phyloP scores from a whole-genome alignment of 2,329 filamentous ascomycete genomes.

The Pseudogymnoascus sp. region DNA sequence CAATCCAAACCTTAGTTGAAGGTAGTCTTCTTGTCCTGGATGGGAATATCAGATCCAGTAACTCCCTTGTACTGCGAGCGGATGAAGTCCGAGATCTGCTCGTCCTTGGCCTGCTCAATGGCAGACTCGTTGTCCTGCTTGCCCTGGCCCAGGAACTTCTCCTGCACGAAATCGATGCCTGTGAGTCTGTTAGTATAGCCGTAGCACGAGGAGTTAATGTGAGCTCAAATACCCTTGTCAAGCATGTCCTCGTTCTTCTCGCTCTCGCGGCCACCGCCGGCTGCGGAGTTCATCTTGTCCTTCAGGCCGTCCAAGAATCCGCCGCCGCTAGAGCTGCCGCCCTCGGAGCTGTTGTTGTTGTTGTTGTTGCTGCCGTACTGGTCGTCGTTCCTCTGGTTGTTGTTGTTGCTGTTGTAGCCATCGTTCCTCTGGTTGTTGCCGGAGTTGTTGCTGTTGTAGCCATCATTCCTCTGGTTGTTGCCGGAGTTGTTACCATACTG shows the following conservation, averaged over 20 bases:
- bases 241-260: slow-evolving; percentile 80
- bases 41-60: slow-evolving; percentile 62
- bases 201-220: not conserved
- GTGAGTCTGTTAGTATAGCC: slow-evolving; percentile 14
- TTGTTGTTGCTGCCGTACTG: slow-evolving; percentile 17
- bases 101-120: slow-evolving; percentile 76
- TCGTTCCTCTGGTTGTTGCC: slow-evolving; percentile 9
- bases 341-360: slow-evolving; percentile 27
- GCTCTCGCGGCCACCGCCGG: slow-evolving; percentile 64
- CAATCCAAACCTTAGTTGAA: not conserved
- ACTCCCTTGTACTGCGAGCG: slow-evolving; percentile 61
- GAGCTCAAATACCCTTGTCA: slow-evolving; percentile 59
- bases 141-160: slow-evolving; percentile 64
- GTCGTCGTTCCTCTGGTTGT: slow-evolving; percentile 15
- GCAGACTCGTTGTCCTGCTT: slow-evolving; percentile 66
- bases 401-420: slow-evolving; percentile 16
- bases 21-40: slow-evolving; percentile 58
- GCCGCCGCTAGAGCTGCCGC: slow-evolving; percentile 30
- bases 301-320: slow-evolving; percentile 53
- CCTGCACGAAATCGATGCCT: slow-evolving; percentile 74
- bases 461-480: slow-evolving; percentile 28
- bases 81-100: slow-evolving; percentile 67
- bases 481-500: slow-evolving; percentile 16
- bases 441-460: slow-evolving; percentile 18
- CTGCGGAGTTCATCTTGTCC: slow-evolving; percentile 63